Evolutionary conservation across 305 asterid species (phyloP), one percentile per base, ranked within the genome.

Genomic region (Solanum aculeatissimum): DNA sequence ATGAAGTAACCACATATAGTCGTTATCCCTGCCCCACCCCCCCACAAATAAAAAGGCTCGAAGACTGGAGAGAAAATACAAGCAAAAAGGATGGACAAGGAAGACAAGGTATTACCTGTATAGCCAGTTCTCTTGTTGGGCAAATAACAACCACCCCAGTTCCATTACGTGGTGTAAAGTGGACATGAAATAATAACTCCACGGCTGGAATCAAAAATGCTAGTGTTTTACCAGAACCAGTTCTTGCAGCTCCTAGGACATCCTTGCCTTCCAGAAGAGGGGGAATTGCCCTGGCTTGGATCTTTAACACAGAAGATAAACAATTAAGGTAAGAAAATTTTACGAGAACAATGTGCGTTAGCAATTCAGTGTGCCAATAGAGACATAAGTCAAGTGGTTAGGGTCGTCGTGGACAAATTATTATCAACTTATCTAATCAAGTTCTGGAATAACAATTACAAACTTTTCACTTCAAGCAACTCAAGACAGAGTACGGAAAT

Each of bases 161-260:
- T 68, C 99, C 99, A 86, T 97, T 94, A 55, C 98, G 94, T 85
- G 96, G 93, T 2, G 92, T 82, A 85, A 95, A 94, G 16, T 86
- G 87, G 82, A 83, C 74, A 65, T 92, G 89, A 90, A 86, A 81
- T 84, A 97, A 84, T 86, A 97, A 91, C 87, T 97, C 99, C 60
- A 97, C 92, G 42, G 98, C 98, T 0, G 99, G 99, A 60, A 97
- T 40, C 80, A 97, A 83, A 88, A 97, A 97, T 45, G 98, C 98
- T 78, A 95, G 97, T 66, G 99, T 97, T 91, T 95, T 95, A 57
- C 99, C 98, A 0, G 99, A 97, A 86, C 99, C 99, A 35, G 99
- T 95, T 87, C 98, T 91, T 86, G 99, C 99, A 88, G 99, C 98
- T 89, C 99, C 99, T 21, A 97, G 98, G 87, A 97, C 95, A 90